These are phyloP conservation scores for Arabis hirsuta DNA, from an alignment of 345 rosid species.

Conservation along the genomic window DNA sequence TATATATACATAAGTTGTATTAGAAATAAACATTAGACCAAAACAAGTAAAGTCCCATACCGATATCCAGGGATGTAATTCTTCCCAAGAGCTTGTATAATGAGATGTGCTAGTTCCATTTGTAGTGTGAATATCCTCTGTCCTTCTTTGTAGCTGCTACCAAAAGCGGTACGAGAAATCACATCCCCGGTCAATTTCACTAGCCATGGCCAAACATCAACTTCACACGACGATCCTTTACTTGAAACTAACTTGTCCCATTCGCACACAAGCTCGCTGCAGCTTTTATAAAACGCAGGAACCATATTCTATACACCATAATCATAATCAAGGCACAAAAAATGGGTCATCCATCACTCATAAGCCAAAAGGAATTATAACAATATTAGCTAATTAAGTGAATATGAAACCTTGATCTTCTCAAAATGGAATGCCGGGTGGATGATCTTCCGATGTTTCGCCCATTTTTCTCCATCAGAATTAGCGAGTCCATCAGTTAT, in stretches of 20 bases:
- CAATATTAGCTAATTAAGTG: neutral
- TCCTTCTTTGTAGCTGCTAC: conserved; percentile 53
- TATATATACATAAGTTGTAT: neutral
- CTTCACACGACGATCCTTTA: conserved; percentile 38
- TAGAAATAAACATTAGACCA: conserved; percentile 1
- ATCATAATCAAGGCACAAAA: neutral
- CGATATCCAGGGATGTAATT: conserved; percentile 46
- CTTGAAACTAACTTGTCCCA: conserved; percentile 39
- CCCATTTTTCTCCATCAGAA: conserved; percentile 52
- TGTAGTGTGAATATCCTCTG: conserved; percentile 45
- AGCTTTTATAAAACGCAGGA: conserved; percentile 42
- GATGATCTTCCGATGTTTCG: conserved; percentile 47
- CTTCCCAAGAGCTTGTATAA: conserved; percentile 23
- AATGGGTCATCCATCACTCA: neutral
- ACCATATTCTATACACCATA: conserved; percentile 30
- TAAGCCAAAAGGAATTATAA: neutral
- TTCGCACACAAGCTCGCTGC: conserved; percentile 38
- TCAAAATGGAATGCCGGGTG: conserved; percentile 52
- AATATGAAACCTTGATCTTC: conserved; percentile 46
- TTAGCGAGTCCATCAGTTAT: conserved; percentile 41
- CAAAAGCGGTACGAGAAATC: conserved; percentile 54
- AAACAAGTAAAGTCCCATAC: conserved; percentile 31
- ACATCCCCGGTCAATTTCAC: conserved; percentile 45
- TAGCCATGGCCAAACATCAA: conserved; percentile 51
- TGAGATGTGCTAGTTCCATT: conserved; percentile 35